Conservation (phyloP, 2,329 filamentous ascomycete species). For the Scedosporium minutisporum region DNA sequence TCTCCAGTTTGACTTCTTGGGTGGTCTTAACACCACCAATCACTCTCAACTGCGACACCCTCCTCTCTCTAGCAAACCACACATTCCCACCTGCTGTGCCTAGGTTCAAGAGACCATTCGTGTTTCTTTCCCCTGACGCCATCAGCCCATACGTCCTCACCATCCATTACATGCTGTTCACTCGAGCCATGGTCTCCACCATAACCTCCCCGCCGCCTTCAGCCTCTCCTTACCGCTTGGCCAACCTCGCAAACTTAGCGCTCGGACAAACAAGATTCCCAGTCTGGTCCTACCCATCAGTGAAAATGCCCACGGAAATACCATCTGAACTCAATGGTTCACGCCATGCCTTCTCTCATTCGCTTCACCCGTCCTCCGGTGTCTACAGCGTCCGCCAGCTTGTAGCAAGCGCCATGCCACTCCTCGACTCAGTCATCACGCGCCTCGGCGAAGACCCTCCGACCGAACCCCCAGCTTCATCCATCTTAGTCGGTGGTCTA, state of each 20-base stretch:
- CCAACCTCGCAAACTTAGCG: conserved; percentile 3
- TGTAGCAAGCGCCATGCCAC: not conserved
- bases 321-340: not conserved
- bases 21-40: no score
- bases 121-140: no score
- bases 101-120: no score
- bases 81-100: no score
- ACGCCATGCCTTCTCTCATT: not conserved
- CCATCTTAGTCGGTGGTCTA: not conserved
- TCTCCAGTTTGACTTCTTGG: no score
- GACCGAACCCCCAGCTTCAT: not conserved
- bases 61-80: no score
- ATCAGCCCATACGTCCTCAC: no score
- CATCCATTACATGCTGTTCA: not conserved
- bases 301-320: not conserved
- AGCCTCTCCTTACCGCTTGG: conserved; percentile 13
- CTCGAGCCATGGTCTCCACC: not conserved
- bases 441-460: not conserved
- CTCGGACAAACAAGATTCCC: conserved; percentile 1
- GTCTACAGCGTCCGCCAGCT: conserved; percentile 5
- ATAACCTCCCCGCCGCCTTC: not conserved
- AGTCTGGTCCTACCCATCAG: not conserved
- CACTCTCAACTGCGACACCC: no score
- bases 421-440: not conserved
- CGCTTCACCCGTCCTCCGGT: not conserved